Base-by-base conservation (phyloP, 2,329 filamentous ascomycete genomes). In the Plenodomus biglobosus region DNA sequence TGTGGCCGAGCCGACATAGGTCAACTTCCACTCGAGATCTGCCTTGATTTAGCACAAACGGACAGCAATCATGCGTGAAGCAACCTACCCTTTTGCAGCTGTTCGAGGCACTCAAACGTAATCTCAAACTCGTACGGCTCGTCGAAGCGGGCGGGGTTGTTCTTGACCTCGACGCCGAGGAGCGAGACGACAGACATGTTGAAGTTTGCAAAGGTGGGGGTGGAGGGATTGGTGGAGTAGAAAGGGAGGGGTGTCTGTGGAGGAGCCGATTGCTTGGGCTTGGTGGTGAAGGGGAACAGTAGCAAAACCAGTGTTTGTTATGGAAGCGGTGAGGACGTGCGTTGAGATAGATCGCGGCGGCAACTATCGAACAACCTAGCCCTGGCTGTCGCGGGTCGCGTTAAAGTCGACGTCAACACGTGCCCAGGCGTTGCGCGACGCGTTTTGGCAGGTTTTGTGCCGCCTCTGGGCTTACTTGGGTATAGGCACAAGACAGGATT, bases 21-120 rank as follows among this genome's bases (percentile, higher is more conserved):
- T 99, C 66, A 99, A 81, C 77, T 99, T 99, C 94, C 94, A 99
- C 77, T 99, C 94, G 53, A 99, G 85, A 76, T 99, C 94, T 95
- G 65, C 27, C 15, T 43, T 38, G 42, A 38, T 17, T 70, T 58
- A 65, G 59, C 46, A 10, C 19, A 36, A 30, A 17, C 8, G n/a
- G 21, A 17, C 13, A 17, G 13, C 21, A 47, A 15, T 18, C 10
- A 34, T 13, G 1, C 10, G 2, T 19, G 13, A 8, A 35, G 13
- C n/a, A 18, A 42, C 55, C 43, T 74, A 92, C 91, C 92, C 76
- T 96, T 96, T 72, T 95, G 89, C 34, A 99, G 83, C 61, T 87
- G 84, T 78, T 99, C 94, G 19, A 97, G 84, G 68, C 94, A 97
- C 76, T 99, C 94, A 56, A 99, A 99, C 16, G 94, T 99, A 73